A percentile compares a stretch with the other conserved stretches of the same genome.
Evolutionary conservation across 768 basidiomycete genomes (phyloP).

Genomic region (Lactarius hatsudake): DNA sequence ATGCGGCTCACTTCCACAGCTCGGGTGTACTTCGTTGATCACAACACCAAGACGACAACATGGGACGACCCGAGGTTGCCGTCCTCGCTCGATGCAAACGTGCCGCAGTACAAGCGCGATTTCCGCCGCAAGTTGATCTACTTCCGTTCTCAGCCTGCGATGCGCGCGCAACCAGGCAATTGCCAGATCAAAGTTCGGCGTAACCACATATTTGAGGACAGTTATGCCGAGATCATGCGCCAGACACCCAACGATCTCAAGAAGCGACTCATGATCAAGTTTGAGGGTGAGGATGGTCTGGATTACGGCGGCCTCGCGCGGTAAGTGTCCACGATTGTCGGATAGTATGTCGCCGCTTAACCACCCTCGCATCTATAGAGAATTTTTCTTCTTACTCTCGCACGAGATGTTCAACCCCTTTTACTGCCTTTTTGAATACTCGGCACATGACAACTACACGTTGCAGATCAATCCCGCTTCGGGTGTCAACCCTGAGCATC

Average conservation of each 20-base stretch:
- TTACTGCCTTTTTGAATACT: conserved; percentile 99
- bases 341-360: conserved; percentile 6
- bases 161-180: conserved; percentile 97
- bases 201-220: conserved; percentile 98
- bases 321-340: conserved; percentile 42
- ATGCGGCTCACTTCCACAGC: conserved; percentile 99
- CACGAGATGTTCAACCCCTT: conserved; percentile 99
- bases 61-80: conserved; percentile 99
- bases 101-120: conserved; percentile 99
- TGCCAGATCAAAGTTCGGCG: conserved; percentile 98
- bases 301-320: conserved; percentile 98
- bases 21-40: conserved; percentile 98
- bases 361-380: conserved; percentile 48
- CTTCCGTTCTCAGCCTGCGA: conserved; percentile 97
- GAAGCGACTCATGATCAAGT: conserved; percentile 99
- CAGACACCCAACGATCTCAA: conserved; percentile 98
- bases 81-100: conserved; percentile 92
- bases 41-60: conserved; percentile 99
- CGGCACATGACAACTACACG: conserved; percentile 99
- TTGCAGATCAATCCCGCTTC: conserved; percentile 99
- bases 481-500: conserved; percentile 96
- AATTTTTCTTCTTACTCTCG: conserved; percentile 99
- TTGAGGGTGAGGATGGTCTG: conserved; percentile 97
- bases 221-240: conserved; percentile 99
- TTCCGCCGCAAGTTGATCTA: conserved; percentile 99